phyloP scores from a whole-genome alignment of 176 grass and related monocot genomes.

The Pontederia crassipes region DNA sequence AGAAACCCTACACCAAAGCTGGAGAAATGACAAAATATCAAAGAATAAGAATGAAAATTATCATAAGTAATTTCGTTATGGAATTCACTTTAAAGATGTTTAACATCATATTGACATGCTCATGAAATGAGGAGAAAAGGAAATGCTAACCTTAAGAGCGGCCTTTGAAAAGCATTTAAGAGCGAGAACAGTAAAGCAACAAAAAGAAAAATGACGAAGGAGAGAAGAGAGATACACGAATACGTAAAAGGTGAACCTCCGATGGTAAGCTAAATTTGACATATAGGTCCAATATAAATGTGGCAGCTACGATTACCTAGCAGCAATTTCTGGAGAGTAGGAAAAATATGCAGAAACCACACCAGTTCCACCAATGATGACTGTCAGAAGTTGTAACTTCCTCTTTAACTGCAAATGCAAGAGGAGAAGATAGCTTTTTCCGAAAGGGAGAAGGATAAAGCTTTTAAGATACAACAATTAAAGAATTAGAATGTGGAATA shows the following conservation, averaged over 20 bases:
- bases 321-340: constrained; percentile 86
- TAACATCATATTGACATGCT: too few relatives aligned
- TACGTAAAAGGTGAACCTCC: too few relatives aligned
- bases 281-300: too few relatives aligned
- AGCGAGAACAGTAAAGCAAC: too few relatives aligned
- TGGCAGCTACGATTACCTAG: constrained; percentile 34
- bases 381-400: constrained; percentile 65
- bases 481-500: too few relatives aligned
- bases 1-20: constrained; percentile 77
- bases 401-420: constrained; percentile 70
- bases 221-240: background rate
- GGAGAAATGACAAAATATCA: constrained; percentile 22
- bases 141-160: too few relatives aligned
- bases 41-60: background rate
- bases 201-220: background rate
- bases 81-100: background rate
- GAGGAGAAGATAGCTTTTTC: background rate
- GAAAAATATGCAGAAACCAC: constrained; percentile 80
- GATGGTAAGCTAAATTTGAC: too few relatives aligned
- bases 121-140: too few relatives aligned
- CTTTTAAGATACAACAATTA: too few relatives aligned
- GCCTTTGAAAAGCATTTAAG: too few relatives aligned
- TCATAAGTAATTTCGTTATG: background rate
- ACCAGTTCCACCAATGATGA: constrained; percentile 72
- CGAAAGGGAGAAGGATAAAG: too few relatives aligned